Evolutionary conservation across 371 early-diverging fungal species (phyloP).

Genomic region (Mortierella sp.): DNA sequence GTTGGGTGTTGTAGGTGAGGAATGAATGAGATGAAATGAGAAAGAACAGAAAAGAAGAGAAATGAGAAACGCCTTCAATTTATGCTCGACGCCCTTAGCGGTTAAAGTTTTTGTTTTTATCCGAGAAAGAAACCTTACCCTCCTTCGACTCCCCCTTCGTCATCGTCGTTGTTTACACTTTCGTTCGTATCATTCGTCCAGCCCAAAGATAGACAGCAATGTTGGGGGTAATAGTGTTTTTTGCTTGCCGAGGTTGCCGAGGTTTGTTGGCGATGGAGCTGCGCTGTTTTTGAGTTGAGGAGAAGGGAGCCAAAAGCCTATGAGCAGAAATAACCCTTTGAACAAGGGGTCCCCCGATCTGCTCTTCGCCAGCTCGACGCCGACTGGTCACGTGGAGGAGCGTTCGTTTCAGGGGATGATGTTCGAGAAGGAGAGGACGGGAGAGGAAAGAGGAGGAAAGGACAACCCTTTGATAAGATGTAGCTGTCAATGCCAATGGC

Average conservation of each 20-base stretch:
- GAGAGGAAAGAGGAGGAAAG: neutral
- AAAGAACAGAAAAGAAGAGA: neutral
- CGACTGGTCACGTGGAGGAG: neutral
- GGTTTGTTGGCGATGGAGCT: too few relatives aligned
- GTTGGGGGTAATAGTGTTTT: too few relatives aligned
- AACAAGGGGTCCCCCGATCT: neutral
- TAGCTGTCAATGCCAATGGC: too few relatives aligned
- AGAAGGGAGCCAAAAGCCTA: neutral
- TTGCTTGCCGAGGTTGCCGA: too few relatives aligned
- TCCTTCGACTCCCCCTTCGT: neutral
- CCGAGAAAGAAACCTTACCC: neutral
- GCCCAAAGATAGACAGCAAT: too few relatives aligned
- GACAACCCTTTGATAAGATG: neutral
- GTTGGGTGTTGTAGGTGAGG: neutral
- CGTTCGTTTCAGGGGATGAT: too few relatives aligned
- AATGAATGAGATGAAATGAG: neutral
- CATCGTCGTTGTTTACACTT: neutral
- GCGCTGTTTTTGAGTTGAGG: neutral
- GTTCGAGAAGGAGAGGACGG: too few relatives aligned
- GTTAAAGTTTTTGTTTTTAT: neutral
- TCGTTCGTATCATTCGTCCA: too few relatives aligned
- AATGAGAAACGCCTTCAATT: neutral
- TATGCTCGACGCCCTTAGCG: neutral
- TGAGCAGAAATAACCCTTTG: neutral
- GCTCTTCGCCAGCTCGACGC: neutral